These are phyloP conservation scores for Takakia lepidozioides DNA, from an alignment of 225 moss, liverwort and hornwort genomes.

Conservation along the genomic window DNA sequence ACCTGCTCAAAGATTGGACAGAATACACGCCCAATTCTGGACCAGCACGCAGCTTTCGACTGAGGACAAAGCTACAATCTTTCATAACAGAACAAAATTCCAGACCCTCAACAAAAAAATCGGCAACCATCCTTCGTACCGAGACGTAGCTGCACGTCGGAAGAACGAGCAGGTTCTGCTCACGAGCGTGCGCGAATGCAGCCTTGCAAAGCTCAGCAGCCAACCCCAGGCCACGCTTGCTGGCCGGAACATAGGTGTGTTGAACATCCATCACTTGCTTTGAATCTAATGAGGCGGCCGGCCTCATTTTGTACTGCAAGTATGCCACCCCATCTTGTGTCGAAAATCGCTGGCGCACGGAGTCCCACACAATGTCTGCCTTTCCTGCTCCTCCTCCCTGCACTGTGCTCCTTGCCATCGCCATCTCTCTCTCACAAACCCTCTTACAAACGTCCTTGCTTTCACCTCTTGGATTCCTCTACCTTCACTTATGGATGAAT, in stretches of 20 bases:
- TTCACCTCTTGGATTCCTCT: too few relatives aligned
- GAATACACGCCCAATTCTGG: too few relatives aligned
- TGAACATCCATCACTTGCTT: constrained; percentile 15
- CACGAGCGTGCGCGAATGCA: constrained; percentile 10
- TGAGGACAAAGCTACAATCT: too few relatives aligned
- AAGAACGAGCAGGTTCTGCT: constrained; percentile 8
- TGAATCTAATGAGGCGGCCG: neutral
- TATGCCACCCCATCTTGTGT: constrained; percentile 12
- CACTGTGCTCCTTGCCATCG: neutral
- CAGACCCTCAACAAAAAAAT: too few relatives aligned
- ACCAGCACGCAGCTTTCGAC: too few relatives aligned
- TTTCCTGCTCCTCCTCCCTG: neutral
- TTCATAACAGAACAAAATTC: too few relatives aligned
- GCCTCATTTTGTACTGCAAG: constrained; percentile 9
- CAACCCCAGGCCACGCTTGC: constrained; percentile 11
- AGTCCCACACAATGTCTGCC: constrained; percentile 8
- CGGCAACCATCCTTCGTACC: constrained; percentile 5
- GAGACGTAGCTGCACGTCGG: constrained; percentile 20
- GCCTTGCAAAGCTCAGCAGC: constrained; percentile 12
- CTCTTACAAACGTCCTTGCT: too few relatives aligned
- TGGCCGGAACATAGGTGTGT: constrained; percentile 15
- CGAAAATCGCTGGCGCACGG: constrained; percentile 6
- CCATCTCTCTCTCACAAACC: neutral
- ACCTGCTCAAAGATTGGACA: too few relatives aligned
- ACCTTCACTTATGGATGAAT: too few relatives aligned